These are phyloP conservation scores for Thymus quinquecostatus DNA, from an alignment of 257 asterid genomes.

Conservation along the genomic window DNA sequence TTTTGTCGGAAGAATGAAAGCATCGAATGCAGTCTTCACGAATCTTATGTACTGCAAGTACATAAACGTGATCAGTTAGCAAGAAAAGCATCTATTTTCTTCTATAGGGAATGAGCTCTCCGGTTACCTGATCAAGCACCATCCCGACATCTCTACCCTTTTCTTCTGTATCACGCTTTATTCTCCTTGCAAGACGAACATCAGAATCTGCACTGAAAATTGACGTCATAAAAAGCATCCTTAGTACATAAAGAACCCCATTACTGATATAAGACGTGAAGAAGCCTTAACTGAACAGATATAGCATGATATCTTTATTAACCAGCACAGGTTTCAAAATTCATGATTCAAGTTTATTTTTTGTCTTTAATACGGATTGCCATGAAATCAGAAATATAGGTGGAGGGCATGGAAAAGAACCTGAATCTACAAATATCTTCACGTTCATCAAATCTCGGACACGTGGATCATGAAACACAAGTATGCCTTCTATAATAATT, in stretches of 20 bases:
- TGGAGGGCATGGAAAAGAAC: background rate
- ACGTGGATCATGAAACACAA: background rate
- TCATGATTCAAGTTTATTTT: background rate
- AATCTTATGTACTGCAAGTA: constrained; percentile 86
- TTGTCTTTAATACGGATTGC: background rate
- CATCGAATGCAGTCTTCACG: constrained; percentile 97
- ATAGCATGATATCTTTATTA: no score
- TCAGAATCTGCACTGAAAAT: background rate
- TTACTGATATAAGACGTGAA: no score
- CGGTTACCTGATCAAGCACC: constrained; percentile 8
- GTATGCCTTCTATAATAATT: background rate
- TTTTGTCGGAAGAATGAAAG: constrained; percentile 92
- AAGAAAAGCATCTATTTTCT: background rate
- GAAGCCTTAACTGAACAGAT: no score
- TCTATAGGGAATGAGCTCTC: background rate
- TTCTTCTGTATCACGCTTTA: background rate
- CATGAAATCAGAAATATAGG: background rate
- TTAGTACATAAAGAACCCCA: no score
- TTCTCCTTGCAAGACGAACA: constrained; percentile 6
- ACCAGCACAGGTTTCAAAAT: no score
- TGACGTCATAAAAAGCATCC: background rate
- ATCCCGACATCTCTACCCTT: background rate
- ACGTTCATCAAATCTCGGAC: constrained; percentile 10
- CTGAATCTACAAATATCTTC: constrained; percentile 2
- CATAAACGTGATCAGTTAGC: constrained; percentile 13